Base-by-base conservation (phyloP, 352 stramenopile genomes). In the Phytophthora melonis region DNA sequence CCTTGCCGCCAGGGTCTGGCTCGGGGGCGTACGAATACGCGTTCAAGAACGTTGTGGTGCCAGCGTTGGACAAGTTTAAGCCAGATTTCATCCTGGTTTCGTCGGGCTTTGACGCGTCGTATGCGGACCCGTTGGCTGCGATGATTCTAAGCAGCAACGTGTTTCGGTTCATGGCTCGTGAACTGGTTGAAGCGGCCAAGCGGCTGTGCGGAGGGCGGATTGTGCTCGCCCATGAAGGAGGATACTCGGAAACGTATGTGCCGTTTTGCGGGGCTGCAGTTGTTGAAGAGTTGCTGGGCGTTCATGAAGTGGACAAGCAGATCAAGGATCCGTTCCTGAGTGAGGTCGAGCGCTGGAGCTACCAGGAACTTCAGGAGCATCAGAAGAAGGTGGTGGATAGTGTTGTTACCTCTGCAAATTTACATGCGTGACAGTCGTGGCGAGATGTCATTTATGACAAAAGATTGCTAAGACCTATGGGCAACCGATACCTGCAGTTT, bases 161-260 rank as follows among this genome's bases (percentile, higher is more conserved):
- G 30, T 97, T 94, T 58, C 77, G 86, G 6, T 79, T 73, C 27
- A 95, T 98, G 80, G 78, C 89, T 18, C 75, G 58, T 25, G 68
- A 82, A 65, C 73, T 98, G 32, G 64, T 94, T 19, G 34, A 66
- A 2, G 67, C 72, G 0, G 88, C 91, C 1, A 70, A 74, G 4
- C 30, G 77, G 19, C 25, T 84, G 19, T 95, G 88, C 45, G 23
- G 59, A 1, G 88, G 88, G 7, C 76, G 80, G 34, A 81, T 93
- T 58, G 89, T 93, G 19, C 94, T 94, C 62, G 79, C 82, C 3
- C 89, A 95, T 36, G 90, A 96, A 80, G 89, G 90, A 21, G 87
- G 90, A 16, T 97, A 97, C 67, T 96, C 84, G 27, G 89, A 97
- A 68, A 89, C 86, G 43, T 97, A 97, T 57, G 93, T 98, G n/a